phyloP scores from a whole-genome alignment of 2,329 filamentous ascomycete species.

The Ophiostoma novo-ulmi region DNA sequence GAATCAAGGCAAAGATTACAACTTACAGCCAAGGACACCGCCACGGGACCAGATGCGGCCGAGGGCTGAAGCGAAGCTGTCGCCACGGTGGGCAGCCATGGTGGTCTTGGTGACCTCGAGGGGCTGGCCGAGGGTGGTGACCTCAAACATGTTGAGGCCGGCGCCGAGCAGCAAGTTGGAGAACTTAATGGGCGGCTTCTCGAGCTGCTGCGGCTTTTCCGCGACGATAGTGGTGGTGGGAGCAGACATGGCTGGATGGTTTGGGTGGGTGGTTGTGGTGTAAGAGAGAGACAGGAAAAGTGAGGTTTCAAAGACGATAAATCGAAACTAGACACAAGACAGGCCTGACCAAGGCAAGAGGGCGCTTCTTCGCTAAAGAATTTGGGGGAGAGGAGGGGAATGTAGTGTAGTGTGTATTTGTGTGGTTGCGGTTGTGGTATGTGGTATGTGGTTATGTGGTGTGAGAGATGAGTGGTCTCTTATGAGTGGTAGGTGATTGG shows the following conservation, averaged over 20 bases:
- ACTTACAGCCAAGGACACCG: slow-evolving; percentile 88
- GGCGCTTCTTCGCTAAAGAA: slow-evolving; percentile 72
- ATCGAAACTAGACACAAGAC: slow-evolving; percentile 19
- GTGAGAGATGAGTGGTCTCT: not conserved
- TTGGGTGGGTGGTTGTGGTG: slow-evolving; percentile 8
- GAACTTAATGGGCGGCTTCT: slow-evolving; percentile 99
- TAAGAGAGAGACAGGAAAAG: not conserved
- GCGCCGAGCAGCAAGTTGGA: slow-evolving; percentile 94
- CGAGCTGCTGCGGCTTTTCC: slow-evolving; percentile 54
- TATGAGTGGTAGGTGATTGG: slow-evolving; percentile 24
- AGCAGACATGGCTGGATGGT: slow-evolving; percentile 52
- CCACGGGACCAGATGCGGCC: slow-evolving; percentile 88
- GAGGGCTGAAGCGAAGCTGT: slow-evolving; percentile 78
- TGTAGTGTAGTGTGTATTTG: not conserved
- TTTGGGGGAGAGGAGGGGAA: slow-evolving; percentile 20
- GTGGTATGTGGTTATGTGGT: slow-evolving; percentile 23
- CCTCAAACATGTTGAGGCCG: slow-evolving; percentile 93
- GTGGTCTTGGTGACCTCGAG: slow-evolving; percentile 99
- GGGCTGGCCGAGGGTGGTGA: slow-evolving; percentile 65
- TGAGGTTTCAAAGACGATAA: slow-evolving; percentile 21
- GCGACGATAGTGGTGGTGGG: slow-evolving; percentile 47
- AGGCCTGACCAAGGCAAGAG: slow-evolving; percentile 98
- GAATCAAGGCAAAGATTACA: not conserved
- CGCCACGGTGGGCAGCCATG: slow-evolving; percentile 93
- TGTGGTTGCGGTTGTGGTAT: slow-evolving; percentile 12